Percentiles rank a stretch among this genome's conserved stretches.
Conservation (phyloP, 2,329 filamentous ascomycete species). For the Fusarium coicis region DNA sequence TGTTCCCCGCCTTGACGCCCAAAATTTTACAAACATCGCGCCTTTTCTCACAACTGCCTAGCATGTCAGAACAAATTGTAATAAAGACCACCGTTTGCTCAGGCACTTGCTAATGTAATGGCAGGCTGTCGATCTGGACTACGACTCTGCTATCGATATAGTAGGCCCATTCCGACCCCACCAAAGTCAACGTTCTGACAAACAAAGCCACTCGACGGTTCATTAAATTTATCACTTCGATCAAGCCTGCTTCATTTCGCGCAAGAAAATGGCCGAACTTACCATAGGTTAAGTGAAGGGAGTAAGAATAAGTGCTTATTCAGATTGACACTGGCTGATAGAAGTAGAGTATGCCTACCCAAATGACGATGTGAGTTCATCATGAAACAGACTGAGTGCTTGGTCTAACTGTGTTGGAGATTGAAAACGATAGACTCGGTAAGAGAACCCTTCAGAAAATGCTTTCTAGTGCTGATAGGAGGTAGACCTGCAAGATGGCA, state of each 20-base stretch:
- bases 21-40: neutral
- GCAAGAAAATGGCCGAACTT: conserved; percentile 26
- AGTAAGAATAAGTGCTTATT: neutral
- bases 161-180: neutral
- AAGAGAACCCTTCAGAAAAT: neutral
- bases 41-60: neutral
- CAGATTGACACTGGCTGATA: rapidly evolving
- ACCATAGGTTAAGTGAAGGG: conserved; percentile 26
- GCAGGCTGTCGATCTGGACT: conserved; percentile 8
- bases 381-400: rapidly evolving
- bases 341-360: conserved; percentile 18
- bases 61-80: conserved; percentile 21
- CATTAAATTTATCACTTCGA: conserved; percentile 17
- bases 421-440: conserved; percentile 24
- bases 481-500: conserved; percentile 13
- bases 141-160: conserved; percentile 23
- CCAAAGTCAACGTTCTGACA: neutral
- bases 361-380: conserved; percentile 26
- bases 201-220: conserved; percentile 10
- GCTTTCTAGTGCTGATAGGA: neutral
- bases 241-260: conserved; percentile 20
- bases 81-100: rapidly evolving
- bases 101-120: neutral
- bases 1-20: neutral
- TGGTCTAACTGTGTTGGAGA: neutral